phyloP scores from a whole-genome alignment of 2,329 filamentous ascomycete species.

The Magnaporthiopsis rhizophila region DNA sequence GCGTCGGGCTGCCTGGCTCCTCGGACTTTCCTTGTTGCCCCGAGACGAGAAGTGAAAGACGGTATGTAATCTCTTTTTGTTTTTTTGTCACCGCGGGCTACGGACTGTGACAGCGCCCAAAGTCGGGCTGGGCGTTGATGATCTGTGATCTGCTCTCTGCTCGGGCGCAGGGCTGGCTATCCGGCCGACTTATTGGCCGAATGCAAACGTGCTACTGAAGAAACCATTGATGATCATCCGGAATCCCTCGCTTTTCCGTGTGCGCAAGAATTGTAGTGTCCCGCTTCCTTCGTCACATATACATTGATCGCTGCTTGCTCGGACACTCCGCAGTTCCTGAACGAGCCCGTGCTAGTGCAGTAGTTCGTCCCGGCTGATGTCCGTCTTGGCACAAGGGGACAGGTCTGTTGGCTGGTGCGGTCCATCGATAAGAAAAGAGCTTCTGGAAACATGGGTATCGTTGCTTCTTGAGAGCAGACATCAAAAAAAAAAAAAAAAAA shows the following conservation, averaged over 20 bases:
- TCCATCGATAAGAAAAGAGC: background rate
- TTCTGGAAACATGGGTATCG: background rate
- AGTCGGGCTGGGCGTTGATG: background rate
- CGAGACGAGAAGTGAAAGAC: too few species aligned
- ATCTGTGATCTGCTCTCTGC: background rate
- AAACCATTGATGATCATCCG: background rate
- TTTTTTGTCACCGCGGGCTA: background rate
- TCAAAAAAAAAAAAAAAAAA: too few species aligned
- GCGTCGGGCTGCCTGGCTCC: background rate
- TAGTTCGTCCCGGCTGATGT: background rate
- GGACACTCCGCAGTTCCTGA: background rate
- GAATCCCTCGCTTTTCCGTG: background rate
- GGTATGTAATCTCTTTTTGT: background rate
- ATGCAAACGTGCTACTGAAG: too few species aligned
- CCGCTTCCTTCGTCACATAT: background rate
- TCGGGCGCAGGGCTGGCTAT: background rate
- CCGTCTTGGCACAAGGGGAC: background rate
- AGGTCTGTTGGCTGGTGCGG: background rate
- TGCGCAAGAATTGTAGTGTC: background rate
- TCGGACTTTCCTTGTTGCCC: background rate
- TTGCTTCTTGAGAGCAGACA: background rate
- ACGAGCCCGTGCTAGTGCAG: background rate
- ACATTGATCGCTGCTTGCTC: too few species aligned
- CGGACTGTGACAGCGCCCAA: background rate
- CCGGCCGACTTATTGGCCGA: too few species aligned